These are phyloP conservation scores for Davidsoniella virescens DNA, from an alignment of 2,329 filamentous ascomycete species.

Conservation along the genomic window DNA sequence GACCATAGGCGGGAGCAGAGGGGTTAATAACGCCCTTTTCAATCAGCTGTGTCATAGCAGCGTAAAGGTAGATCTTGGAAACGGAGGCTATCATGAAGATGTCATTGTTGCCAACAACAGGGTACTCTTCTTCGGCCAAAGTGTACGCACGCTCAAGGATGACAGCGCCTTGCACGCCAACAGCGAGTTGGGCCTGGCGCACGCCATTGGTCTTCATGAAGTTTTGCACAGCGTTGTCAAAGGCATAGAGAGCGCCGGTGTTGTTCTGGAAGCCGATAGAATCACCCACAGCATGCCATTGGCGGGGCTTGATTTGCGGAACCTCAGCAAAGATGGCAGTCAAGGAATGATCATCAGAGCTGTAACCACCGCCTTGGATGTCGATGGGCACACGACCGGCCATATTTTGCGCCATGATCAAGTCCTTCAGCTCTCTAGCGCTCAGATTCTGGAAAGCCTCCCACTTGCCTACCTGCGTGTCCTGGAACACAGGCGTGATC, in stretches of 20 bases:
- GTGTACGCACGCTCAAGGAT: slow-evolving; percentile 14
- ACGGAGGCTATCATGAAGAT: slow-evolving; percentile 14
- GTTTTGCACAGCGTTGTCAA: slow-evolving; percentile 6
- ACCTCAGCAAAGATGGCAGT: slow-evolving; percentile 14
- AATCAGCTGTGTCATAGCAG: slow-evolving; percentile 12
- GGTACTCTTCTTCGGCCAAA: slow-evolving; percentile 13
- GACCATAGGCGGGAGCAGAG: slow-evolving; percentile 5
- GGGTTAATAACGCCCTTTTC: slow-evolving; percentile 9
- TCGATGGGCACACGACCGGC: slow-evolving; percentile 12
- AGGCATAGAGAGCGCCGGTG: not conserved
- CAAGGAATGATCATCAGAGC: slow-evolving; percentile 7
- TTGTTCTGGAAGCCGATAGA: slow-evolving; percentile 7
- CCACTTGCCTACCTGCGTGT: slow-evolving; percentile 13
- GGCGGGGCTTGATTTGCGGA: not conserved
- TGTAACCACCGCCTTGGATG: slow-evolving; percentile 12
- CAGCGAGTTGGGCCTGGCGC: slow-evolving; percentile 14
- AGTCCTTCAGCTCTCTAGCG: not conserved
- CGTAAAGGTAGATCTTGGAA: slow-evolving; percentile 14
- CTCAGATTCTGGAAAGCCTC: slow-evolving; percentile 8
- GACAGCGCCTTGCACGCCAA: slow-evolving; percentile 5
- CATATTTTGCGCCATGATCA: slow-evolving; percentile 9
- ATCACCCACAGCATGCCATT: slow-evolving; percentile 9
- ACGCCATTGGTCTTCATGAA: slow-evolving; percentile 14
- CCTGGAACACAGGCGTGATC: slow-evolving; percentile 12
- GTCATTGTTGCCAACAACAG: slow-evolving; percentile 10